These are phyloP conservation scores for Aspergillus novofumigatus DNA, from an alignment of 2,329 filamentous ascomycete genomes.

Conservation along the genomic window DNA sequence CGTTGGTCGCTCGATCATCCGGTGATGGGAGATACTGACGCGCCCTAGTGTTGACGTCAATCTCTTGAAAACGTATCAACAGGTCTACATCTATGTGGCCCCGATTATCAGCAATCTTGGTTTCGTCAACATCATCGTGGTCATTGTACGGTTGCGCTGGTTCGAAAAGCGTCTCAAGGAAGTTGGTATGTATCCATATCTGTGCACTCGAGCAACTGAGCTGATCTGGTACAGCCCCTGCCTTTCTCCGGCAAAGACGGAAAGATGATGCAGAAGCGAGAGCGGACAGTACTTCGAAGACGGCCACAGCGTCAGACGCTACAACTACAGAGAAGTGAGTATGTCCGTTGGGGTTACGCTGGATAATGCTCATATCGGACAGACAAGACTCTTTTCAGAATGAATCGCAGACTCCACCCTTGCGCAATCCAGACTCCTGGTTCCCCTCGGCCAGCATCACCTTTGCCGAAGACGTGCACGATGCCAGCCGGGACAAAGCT, in stretches of 20 bases:
- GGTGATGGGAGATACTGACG: neutral
- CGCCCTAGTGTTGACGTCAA: slow-evolving; percentile 47
- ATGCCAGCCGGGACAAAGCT: slow-evolving; percentile 6
- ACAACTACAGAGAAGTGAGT: neutral
- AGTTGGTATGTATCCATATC: slow-evolving; percentile 21
- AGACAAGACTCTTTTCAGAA: neutral
- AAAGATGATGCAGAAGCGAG: neutral
- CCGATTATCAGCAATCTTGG: slow-evolving; percentile 48
- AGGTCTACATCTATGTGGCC: slow-evolving; percentile 49
- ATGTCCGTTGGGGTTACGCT: neutral
- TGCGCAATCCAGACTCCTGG: neutral
- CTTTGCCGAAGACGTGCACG: slow-evolving; percentile 8
- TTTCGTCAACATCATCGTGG: slow-evolving; percentile 49
- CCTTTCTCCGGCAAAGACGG: neutral
- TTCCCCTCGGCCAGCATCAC: slow-evolving; percentile 3
- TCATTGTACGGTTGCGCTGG: slow-evolving; percentile 47
- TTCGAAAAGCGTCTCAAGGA: slow-evolving; percentile 46
- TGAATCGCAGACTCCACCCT: neutral
- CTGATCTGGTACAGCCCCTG: neutral
- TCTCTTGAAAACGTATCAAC: slow-evolving; percentile 47
- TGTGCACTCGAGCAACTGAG: accelerated
- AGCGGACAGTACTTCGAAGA: neutral
- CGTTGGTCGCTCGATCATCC: slow-evolving; percentile 31
- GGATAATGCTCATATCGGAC: neutral
- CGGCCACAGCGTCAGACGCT: neutral